phyloP scores from a whole-genome alignment of 2,329 filamentous ascomycete genomes.

The Claviceps capensis region DNA sequence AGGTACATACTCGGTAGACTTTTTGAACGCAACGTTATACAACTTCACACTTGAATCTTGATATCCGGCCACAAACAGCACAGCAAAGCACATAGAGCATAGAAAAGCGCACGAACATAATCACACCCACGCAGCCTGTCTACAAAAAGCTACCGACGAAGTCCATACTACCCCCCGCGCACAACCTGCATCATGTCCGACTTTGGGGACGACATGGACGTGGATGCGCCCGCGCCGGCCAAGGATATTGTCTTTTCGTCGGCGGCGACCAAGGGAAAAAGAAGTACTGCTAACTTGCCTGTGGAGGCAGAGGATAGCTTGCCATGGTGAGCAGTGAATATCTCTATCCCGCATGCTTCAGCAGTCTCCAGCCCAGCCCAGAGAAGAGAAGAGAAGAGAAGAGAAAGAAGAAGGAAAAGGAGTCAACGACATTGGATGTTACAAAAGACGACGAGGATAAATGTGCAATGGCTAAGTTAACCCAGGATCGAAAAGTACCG shows the following conservation, averaged over 20 bases:
- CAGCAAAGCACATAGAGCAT: not conserved
- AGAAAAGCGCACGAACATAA: no score
- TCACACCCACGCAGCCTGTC: not conserved
- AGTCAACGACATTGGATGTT: not conserved
- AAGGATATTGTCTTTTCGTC: conserved; percentile 55
- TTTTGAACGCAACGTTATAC: no score
- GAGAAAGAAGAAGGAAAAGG: not conserved
- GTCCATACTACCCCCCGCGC: not conserved
- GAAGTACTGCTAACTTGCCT: conserved; percentile 82
- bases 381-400: not conserved
- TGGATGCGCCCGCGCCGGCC: conserved; percentile 34
- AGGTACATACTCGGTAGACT: not conserved
- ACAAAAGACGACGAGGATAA: not conserved
- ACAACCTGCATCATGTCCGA: conserved; percentile 36
- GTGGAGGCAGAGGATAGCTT: conserved; percentile 88
- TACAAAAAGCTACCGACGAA: not conserved
- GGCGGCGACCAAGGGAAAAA: conserved; percentile 73
- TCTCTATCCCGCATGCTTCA: no score
- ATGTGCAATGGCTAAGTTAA: not conserved
- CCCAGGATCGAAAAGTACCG: conserved; percentile 91
- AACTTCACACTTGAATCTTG: no score
- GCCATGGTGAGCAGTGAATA: conserved; percentile 53
- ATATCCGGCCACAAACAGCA: not conserved
- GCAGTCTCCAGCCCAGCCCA: no score
- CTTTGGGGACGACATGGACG: conserved; percentile 47